Evolutionary conservation across 1,284 basidiomycete species (phyloP).

Genomic region (Coniferiporia weirii): DNA sequence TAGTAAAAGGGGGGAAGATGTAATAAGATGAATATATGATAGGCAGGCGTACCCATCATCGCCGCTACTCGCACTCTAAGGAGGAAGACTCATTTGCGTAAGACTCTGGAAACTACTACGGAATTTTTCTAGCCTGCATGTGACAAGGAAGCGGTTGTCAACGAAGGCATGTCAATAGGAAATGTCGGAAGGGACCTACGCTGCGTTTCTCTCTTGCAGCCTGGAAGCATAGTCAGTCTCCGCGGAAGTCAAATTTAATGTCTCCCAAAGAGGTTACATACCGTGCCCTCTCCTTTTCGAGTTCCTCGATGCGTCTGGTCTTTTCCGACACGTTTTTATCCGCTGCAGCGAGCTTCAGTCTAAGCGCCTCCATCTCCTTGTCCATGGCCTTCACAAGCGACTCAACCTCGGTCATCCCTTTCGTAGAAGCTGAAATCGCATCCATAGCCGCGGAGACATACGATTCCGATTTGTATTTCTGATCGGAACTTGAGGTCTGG

Average conservation of each 20-base stretch:
- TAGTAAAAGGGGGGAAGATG: background rate
- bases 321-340: slow-evolving; percentile 35
- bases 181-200: background rate
- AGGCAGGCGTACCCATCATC: background rate
- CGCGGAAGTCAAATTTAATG: background rate
- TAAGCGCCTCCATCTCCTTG: slow-evolving; percentile 31
- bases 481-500: background rate
- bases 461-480: background rate
- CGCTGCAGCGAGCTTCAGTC: slow-evolving; percentile 31
- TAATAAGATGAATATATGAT: background rate
- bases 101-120: background rate
- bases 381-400: slow-evolving; percentile 5
- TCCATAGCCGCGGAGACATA: background rate
- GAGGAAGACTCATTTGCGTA: background rate
- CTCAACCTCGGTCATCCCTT: background rate
- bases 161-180: background rate
- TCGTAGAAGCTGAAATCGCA: background rate
- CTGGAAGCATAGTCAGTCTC: background rate
- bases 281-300: slow-evolving; percentile 31
- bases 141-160: background rate
- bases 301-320: slow-evolving; percentile 30
- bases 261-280: slow-evolving; percentile 18
- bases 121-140: background rate
- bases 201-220: slow-evolving; percentile 1
- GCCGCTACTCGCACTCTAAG: background rate